Percentiles rank a stretch among this genome's conserved stretches.
Conservation (phyloP, 1,139 yeast species). For the Pneumocystis sp. region DNA sequence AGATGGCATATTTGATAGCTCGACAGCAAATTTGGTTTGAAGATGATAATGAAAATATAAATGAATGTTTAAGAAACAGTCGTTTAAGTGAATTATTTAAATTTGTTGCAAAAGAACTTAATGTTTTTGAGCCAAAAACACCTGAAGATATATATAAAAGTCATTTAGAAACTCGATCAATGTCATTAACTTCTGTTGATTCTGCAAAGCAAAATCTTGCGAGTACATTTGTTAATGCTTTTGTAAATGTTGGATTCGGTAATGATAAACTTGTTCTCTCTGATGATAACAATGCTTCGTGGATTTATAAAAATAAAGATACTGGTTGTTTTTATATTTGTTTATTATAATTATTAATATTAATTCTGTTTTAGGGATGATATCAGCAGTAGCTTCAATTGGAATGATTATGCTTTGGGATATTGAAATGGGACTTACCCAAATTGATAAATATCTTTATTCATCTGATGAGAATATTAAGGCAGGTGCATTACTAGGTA, state of each 20-base stretch:
- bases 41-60: slow-evolving; percentile 56
- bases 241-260: slow-evolving; percentile 81
- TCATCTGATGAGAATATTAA: slow-evolving; percentile 75
- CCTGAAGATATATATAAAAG: slow-evolving; percentile 93
- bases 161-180: slow-evolving; percentile 55
- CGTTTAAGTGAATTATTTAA: slow-evolving; percentile 64
- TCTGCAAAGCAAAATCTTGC: slow-evolving; percentile 94
- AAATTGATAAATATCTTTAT: slow-evolving; percentile 74
- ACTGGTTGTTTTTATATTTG: slow-evolving; percentile 33
- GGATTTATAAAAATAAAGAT: slow-evolving; percentile 89
- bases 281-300: slow-evolving; percentile 55
- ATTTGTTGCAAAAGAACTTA: slow-evolving; percentile 73
- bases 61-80: slow-evolving; percentile 71
- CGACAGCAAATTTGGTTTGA: slow-evolving; percentile 73
- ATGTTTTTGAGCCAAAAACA: slow-evolving; percentile 72
- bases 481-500: slow-evolving; percentile 94
- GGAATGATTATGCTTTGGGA: slow-evolving; percentile 92
- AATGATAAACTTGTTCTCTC: slow-evolving; percentile 54
- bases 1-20: slow-evolving; percentile 77
- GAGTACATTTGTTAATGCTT: slow-evolving; percentile 84
- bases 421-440: slow-evolving; percentile 73
- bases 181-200: slow-evolving; percentile 54
- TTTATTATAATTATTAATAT: background rate
- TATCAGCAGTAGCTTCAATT: slow-evolving; percentile 84
- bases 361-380: slow-evolving; percentile 36